Percentiles rank a stretch among this genome's conserved stretches.
Evolutionary conservation across 352 stramenopile species (phyloP).

Genomic region (Phytophthora pluvialis): DNA sequence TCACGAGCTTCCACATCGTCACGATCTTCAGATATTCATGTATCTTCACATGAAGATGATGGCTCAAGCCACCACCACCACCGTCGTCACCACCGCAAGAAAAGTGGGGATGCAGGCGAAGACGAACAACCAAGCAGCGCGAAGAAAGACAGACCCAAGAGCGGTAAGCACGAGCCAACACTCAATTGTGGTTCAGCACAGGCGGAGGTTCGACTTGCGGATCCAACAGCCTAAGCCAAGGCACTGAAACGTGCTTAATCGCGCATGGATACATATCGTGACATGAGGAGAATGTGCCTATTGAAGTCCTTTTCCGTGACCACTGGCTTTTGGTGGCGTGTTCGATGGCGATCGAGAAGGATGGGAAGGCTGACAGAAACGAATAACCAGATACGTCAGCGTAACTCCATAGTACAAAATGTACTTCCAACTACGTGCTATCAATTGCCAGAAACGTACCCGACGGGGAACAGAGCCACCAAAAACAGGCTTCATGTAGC

Average conservation of each 20-base stretch:
- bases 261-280: neutral
- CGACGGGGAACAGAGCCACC: conserved; percentile 49
- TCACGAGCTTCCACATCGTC: conserved; percentile 13
- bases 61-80: conserved; percentile 8
- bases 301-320: conserved; percentile 9
- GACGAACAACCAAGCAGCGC: conserved; percentile 22
- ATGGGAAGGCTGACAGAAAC: neutral
- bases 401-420: neutral
- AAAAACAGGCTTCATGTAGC: conserved; percentile 75
- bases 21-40: conserved; percentile 8
- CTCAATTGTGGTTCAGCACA: conserved; percentile 4
- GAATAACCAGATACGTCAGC: neutral
- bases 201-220: conserved; percentile 23
- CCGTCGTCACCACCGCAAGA: conserved; percentile 18
- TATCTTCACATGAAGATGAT: conserved; percentile 1
- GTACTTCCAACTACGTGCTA: neutral
- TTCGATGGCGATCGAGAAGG: conserved; percentile 3
- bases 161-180: conserved; percentile 1
- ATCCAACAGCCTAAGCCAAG: conserved; percentile 17
- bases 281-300: conserved; percentile 1
- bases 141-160: conserved; percentile 32
- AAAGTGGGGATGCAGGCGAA: conserved; percentile 20
- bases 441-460: neutral
- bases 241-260: neutral
- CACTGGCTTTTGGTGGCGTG: conserved; percentile 2